A percentile compares a stretch with the other conserved stretches of the same genome.
These are phyloP conservation scores for Diplodia mutila DNA, from an alignment of 2,329 filamentous ascomycete species.

Conservation along the genomic window DNA sequence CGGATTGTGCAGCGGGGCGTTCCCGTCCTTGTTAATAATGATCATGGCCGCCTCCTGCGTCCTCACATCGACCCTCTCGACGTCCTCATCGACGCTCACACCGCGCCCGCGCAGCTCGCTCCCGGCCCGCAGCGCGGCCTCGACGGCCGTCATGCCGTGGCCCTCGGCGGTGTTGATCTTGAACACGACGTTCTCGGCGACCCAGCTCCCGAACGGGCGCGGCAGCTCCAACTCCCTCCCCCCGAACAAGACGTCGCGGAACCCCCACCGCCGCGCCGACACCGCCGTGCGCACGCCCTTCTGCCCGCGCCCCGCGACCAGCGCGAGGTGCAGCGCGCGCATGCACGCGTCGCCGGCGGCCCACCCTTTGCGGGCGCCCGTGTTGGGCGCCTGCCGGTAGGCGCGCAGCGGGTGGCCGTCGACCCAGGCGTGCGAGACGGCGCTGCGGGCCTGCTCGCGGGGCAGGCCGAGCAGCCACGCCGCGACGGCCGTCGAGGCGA, in stretches of 20 bases:
- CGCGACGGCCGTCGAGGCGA: constrained; percentile 90
- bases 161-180: constrained; percentile 89
- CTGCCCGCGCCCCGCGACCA: constrained; percentile 93
- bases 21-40: constrained; percentile 99
- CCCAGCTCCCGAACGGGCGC: constrained; percentile 93
- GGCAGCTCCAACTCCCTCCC: constrained; percentile 91
- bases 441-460: constrained; percentile 90
- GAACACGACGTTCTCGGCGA: constrained; percentile 99
- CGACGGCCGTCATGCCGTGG: constrained; percentile 97
- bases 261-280: constrained; percentile 91
- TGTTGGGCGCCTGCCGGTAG: constrained; percentile 97
- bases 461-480: constrained; percentile 90
- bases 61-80: constrained; percentile 89
- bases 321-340: constrained; percentile 84
- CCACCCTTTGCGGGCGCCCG: constrained; percentile 99
- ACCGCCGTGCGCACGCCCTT: constrained; percentile 88
- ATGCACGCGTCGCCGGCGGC: constrained; percentile 97
- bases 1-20: constrained; percentile 99
- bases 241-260: constrained; percentile 97
- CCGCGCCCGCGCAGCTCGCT: constrained; percentile 82
- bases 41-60: constrained; percentile 98
- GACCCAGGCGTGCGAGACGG: constrained; percentile 95
- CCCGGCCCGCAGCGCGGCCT: constrained; percentile 88
- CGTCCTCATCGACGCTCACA: constrained; percentile 80
- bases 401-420: constrained; percentile 95